Evolutionary conservation across 306 rosid genomes (phyloP).

Genomic region (Glycine tomentella): DNA sequence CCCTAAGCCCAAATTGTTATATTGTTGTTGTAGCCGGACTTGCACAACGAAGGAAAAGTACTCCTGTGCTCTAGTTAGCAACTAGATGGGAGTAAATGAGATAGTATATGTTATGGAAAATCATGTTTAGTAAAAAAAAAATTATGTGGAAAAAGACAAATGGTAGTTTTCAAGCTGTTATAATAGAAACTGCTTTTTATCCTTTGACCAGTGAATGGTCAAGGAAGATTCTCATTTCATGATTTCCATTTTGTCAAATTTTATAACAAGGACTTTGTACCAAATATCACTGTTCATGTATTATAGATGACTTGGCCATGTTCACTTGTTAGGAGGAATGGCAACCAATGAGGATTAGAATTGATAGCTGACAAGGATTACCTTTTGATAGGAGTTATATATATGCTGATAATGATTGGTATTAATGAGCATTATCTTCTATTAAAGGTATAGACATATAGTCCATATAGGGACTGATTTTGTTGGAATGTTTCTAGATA

Average conservation of each 20-base stretch:
- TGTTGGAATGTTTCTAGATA: constrained; percentile 9
- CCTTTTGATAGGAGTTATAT: constrained; percentile 14
- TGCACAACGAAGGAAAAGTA: constrained; percentile 20
- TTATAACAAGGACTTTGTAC: not conserved
- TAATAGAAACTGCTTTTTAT: not conserved
- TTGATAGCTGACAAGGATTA: constrained; percentile 6
- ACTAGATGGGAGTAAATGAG: constrained; percentile 12
- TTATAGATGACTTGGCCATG: constrained; percentile 13
- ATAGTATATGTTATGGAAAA: not conserved
- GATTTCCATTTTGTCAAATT: not conserved
- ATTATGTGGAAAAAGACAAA: too few relatives aligned
- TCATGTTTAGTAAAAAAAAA: not conserved
- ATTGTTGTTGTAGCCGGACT: not conserved
- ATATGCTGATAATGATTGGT: not conserved
- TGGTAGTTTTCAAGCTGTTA: too few relatives aligned
- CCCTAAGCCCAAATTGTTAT: not conserved
- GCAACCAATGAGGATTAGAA: constrained; percentile 3
- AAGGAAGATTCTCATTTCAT: not conserved
- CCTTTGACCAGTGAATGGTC: not conserved
- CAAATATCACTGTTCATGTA: not conserved
- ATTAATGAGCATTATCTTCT: constrained; percentile 2
- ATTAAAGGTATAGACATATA: not conserved
- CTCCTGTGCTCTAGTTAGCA: not conserved
- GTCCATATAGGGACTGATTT: not conserved
- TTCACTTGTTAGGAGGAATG: constrained; percentile 18